Percentiles rank a stretch among this genome's conserved stretches.
Conservation (phyloP, 2,329 filamentous ascomycete genomes). For the Dendryphion nanum region DNA sequence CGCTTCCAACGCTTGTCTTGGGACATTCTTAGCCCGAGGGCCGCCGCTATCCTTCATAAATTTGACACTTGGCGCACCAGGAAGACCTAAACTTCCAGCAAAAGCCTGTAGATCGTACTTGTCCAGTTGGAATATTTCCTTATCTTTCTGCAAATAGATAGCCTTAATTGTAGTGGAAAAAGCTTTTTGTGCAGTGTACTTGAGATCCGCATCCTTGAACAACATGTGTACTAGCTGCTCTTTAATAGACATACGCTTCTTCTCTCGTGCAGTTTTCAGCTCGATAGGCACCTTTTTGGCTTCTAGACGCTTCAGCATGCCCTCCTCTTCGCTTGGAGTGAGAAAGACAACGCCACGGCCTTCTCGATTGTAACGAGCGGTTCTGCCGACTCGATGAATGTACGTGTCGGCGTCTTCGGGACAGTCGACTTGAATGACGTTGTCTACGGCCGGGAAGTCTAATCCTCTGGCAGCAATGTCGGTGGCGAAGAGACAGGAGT, state of each 20-base stretch:
- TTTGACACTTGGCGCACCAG: constrained; percentile 88
- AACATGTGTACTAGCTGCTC: constrained; percentile 90
- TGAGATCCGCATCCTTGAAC: constrained; percentile 90
- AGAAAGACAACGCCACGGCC: constrained; percentile 88
- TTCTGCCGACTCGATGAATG: constrained; percentile 92
- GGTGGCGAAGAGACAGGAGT: constrained; percentile 89
- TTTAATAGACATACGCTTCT: constrained; percentile 84
- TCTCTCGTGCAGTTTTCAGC: constrained; percentile 79
- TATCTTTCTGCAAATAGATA: constrained; percentile 84
- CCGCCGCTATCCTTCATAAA: constrained; percentile 78
- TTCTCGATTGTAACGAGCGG: constrained; percentile 86
- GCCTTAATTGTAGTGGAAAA: constrained; percentile 89
- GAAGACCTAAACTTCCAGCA: constrained; percentile 80
- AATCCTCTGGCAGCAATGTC: constrained; percentile 92
- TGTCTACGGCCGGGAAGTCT: constrained; percentile 95
- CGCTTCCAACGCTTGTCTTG: constrained; percentile 62
- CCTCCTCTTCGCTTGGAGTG: constrained; percentile 85
- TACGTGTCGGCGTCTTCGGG: constrained; percentile 97
- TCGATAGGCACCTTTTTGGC: constrained; percentile 88
- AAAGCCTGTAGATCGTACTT: constrained; percentile 82
- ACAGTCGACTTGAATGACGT: constrained; percentile 98
- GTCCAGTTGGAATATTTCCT: constrained; percentile 83
- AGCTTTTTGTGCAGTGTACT: constrained; percentile 93
- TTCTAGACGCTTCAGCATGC: constrained; percentile 83
- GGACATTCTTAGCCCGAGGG: constrained; percentile 67